phyloP scores from a whole-genome alignment of 2,329 filamentous ascomycete genomes.

The Xylaria sp. region DNA sequence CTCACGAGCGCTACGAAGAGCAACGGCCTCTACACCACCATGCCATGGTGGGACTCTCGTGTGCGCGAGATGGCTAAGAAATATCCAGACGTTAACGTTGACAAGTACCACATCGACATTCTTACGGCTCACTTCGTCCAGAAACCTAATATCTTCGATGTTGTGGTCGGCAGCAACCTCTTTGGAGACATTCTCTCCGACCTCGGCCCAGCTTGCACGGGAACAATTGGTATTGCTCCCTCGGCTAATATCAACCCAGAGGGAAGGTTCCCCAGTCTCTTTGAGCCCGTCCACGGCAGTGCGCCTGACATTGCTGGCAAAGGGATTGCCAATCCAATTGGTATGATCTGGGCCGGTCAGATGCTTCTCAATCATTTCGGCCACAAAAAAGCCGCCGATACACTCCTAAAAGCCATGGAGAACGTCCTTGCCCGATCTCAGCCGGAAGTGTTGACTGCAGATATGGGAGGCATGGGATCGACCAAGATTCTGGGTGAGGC shows the following conservation, averaged over 20 bases:
- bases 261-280: conserved; percentile 68
- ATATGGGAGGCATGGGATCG: conserved; percentile 66
- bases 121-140: conserved; percentile 71
- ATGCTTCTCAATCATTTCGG: conserved; percentile 76
- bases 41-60: conserved; percentile 73
- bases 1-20: conserved; percentile 74
- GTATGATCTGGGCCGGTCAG: conserved; percentile 75
- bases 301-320: conserved; percentile 73
- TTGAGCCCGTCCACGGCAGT: conserved; percentile 71
- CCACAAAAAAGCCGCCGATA: conserved; percentile 64
- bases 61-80: conserved; percentile 61
- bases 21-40: conserved; percentile 71
- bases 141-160: conserved; percentile 64
- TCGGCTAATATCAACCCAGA: conserved; percentile 72
- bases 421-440: conserved; percentile 54
- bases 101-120: conserved; percentile 73
- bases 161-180: conserved; percentile 70
- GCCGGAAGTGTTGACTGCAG: conserved; percentile 63
- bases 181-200: conserved; percentile 62
- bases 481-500: conserved; percentile 70
- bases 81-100: conserved; percentile 66
- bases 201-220: conserved; percentile 70
- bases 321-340: conserved; percentile 71
- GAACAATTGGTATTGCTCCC: conserved; percentile 73
- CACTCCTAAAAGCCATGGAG: conserved; percentile 47